These are phyloP conservation scores for Rhodosporidiobolus odoratus DNA, from an alignment of 768 basidiomycete species.

Conservation along the genomic window DNA sequence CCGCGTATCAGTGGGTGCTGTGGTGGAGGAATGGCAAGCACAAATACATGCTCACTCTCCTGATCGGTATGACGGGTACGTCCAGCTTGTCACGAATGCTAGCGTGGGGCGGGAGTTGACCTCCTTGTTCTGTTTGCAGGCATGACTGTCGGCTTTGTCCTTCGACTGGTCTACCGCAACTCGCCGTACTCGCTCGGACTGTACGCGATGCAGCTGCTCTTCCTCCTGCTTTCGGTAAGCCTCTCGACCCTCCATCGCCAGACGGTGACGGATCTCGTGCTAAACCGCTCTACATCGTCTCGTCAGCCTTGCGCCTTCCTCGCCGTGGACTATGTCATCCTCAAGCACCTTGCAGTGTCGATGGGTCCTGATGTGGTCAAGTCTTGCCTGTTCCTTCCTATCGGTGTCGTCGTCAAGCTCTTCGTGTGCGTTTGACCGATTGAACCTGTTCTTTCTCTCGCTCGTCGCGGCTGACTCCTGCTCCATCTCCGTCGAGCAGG, in stretches of 20 bases:
- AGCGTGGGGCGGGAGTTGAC: not conserved
- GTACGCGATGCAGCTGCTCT: conserved; percentile 24
- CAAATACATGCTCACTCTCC: conserved; percentile 3
- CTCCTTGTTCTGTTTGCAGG: not conserved
- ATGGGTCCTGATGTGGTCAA: conserved; percentile 24
- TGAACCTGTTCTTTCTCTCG: not conserved
- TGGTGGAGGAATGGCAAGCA: not conserved
- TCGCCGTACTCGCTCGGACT: not conserved
- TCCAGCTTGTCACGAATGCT: not conserved
- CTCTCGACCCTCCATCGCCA: not conserved
- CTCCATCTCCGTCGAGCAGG: not conserved
- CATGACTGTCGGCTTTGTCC: conserved; percentile 21
- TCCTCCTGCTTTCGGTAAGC: conserved; percentile 23
- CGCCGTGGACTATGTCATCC: conserved; percentile 32
- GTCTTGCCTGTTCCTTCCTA: conserved; percentile 24
- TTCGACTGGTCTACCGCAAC: conserved; percentile 1
- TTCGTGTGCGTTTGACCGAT: not conserved
- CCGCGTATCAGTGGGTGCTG: not conserved
- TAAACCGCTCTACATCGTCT: not conserved
- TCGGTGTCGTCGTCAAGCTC: conserved; percentile 1
- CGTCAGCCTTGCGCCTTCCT: conserved; percentile 35
- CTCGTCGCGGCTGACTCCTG: not conserved
- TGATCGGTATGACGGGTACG: conserved; percentile 8
- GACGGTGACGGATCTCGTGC: no score
- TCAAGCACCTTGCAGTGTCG: conserved; percentile 16